Evolutionary conservation across 1,139 yeast genomes (phyloP), one percentile per base, ranked within the genome.

Genomic region (Kluyveromyces marxianus): DNA sequence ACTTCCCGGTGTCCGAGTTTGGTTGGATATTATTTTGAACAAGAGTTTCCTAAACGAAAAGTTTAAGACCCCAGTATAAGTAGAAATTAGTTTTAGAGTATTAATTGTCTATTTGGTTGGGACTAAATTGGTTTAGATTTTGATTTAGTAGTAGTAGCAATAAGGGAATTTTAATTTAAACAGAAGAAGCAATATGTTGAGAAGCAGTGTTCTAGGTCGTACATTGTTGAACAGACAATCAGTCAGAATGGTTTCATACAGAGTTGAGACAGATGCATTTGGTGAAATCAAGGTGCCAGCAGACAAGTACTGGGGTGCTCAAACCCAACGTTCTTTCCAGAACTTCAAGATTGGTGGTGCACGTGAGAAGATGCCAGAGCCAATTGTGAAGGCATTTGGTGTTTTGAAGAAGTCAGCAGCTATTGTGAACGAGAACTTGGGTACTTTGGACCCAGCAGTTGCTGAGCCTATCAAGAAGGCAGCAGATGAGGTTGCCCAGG

Each of bases 341-440:
- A 92, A 92, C 76, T 92, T 92, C 75, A 86, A 89, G 68, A 92
- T 92, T 62, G 98, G 98, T 55, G 97, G 97, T 48, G 74, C 76
- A 29, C 81, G 90, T 54, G 97, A 94, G 63, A 77, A 78, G 53
- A 83, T 92, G 83, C 98, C 98, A 44, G 80, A 79, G 56, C 97
- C 98, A 33, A 75, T 92, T 50, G 83, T 92, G 57, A 78, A 76
- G 58, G 96, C 98, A 3, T 92, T 94, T 63, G 98, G 98, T 68
- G 69, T 90, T 44, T 76, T 92, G 69, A 92, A 92, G 75, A 87
- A 88, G 69, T 90, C 97, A 33, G 89, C 97, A 44, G 97, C 98
- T 42, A 81, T 80, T 55, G 97, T 89, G 58, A 92, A 92, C 70
- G 79, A 81, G 64, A 76, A 78, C 46, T 74, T 87, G 57, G 98